phyloP scores from a whole-genome alignment of 108 stramenopile species.

The Fistulifera pelliculosa region DNA sequence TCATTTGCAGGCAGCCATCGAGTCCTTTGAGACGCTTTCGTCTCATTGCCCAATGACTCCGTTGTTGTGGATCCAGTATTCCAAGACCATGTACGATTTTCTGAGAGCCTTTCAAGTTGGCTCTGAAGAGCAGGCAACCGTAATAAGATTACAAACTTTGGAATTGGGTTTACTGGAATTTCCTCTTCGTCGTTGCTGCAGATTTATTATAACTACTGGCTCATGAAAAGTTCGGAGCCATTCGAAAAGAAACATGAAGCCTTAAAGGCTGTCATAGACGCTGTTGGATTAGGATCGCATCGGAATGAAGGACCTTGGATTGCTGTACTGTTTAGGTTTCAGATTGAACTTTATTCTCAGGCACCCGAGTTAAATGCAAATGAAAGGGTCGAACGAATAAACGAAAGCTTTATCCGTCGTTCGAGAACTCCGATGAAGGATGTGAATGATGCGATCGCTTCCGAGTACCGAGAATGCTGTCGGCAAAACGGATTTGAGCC shows the following conservation, averaged over 20 bases:
- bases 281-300: constrained; percentile 63
- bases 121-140: constrained; percentile 14
- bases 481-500: constrained; percentile 3
- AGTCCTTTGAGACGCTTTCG: constrained; percentile 21
- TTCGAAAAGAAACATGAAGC: constrained; percentile 15
- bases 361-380: no score
- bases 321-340: constrained; percentile 25
- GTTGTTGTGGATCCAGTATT: constrained; percentile 83
- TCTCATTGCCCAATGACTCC: constrained; percentile 81
- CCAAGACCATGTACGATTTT: constrained; percentile 40
- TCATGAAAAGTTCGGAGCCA: constrained; percentile 5
- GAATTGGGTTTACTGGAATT: constrained; percentile 67
- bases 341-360: background rate
- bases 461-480: constrained; percentile 23
- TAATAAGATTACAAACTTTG: constrained; percentile 49
- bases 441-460: constrained; percentile 24
- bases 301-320: constrained; percentile 40
- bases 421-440: constrained; percentile 27
- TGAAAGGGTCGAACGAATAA: no score
- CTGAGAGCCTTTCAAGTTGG: background rate
- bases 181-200: constrained; percentile 47
- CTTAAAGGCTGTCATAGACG: constrained; percentile 32
- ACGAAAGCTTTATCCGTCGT: constrained; percentile 16
- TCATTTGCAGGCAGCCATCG: constrained; percentile 19
- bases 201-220: constrained; percentile 36